Base-by-base conservation (phyloP, 768 basidiomycete species). In the Multifurca ochricompacta region DNA sequence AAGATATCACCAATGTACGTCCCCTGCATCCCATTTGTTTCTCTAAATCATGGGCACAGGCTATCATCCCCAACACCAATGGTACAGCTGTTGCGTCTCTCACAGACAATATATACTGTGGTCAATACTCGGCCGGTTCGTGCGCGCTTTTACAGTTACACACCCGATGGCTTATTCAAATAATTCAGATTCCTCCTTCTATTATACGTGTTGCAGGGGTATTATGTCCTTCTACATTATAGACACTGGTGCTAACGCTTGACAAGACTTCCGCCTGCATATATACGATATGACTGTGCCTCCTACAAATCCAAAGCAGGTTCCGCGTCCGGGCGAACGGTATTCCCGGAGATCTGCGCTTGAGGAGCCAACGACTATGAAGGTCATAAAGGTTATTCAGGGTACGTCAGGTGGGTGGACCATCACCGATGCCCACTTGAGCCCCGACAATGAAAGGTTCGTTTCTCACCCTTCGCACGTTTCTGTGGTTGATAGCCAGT, bases 181-280 rank as follows among this genome's bases (percentile, higher is more conserved):
- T 40, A 18, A 11, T 23, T 48, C 43, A 88, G 91, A 92, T 65
- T 87, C 90, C 0, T 83, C 86, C 0, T 94, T 96, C 67, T 97
- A 89, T 67, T 97, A 96, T 67, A 92, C 93, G 3, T 95, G 93
- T 62, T 82, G 80, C 41, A 85, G 88, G 78, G 87, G 87, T 86
- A 53, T 49, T 65, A 6, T 27, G 13, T 51, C 53, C 19, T 10
- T 31, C 27, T 35, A n/a, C n/a, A n/a, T 53, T 36, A 36, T 19
- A 14, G 1, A 32, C n/a, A 14, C 44, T 30, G n/a, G n/a, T 30
- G 31, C 40, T 30, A 27, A 56, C 45, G n/a, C 19, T 47, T 44
- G 47, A 48, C 53, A 67, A 87, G 91, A 95, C 68, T 98, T 94
- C 64, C 80, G 80, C 34, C 72, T 98, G 23, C 89, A 96, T 66